Evolutionary conservation across 2,329 filamentous ascomycete species (phyloP), one percentile per base, ranked within the genome.

Genomic region (Emmonsiellopsis sp.): DNA sequence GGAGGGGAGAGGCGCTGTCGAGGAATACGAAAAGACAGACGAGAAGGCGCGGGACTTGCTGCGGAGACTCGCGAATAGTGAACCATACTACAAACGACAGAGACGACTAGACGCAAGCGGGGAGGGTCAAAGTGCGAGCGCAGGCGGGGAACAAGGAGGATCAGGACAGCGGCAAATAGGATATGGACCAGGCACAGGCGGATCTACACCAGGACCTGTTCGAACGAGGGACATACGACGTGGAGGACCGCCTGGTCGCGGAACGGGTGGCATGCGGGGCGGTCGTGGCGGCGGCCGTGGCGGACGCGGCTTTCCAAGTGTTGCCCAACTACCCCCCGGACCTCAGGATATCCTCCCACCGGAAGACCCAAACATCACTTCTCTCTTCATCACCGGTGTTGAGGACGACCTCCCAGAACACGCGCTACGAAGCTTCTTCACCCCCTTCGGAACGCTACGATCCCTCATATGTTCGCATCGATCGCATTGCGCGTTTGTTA

Each of bases 401-500:
- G 93, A 98, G 69, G 93, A 98, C 66, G 93, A 98, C 63, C 77
- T 98, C 6, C 91, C 92, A 2, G 93, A 98, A 70, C 85, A 91
- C 71, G 90, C 91, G 63, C 77, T 98, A 31, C 87, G 93, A 47
- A 86, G 89, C 2, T 93, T 94, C 70, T 98, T 98, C 75, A 83
- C 88, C 56, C 81, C 82, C 14, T 90, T 91, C 63, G 93, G 93
- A 58, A 88, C 92, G 65, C 85, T 98, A 56, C 88, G 93, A 63
- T 96, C 90, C 31, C 74, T 98, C 13, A 86, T 98, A 39, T 97
- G 93, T 71, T 96, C 91, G 6, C 93, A 98, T 73, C 90, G 95
- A 75, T 92, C 92, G 13, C 93, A 97, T 66, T 97, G 91, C 68
- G 93, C 93, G 1, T 98, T 97, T 66, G 78, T 98, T 72, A 98